phyloP scores from a whole-genome alignment of 352 stramenopile species.

The Pythium aquatile region DNA sequence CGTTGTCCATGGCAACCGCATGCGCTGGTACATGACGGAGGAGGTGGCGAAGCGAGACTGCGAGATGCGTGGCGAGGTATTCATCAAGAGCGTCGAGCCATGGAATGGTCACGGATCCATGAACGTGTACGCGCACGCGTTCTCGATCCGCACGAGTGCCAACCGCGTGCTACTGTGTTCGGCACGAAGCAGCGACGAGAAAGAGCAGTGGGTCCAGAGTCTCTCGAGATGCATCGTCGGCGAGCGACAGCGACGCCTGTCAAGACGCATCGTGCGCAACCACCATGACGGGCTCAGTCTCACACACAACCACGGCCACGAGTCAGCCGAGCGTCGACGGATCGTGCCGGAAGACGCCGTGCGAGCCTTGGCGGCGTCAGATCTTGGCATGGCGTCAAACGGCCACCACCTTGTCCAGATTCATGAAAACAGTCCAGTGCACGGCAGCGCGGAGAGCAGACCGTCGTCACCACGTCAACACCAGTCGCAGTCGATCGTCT shows the following conservation, averaged over 20 bases:
- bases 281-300: conserved; percentile 18
- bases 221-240: conserved; percentile 33
- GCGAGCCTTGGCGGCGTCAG: conserved; percentile 17
- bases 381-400: conserved; percentile 2
- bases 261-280: conserved; percentile 19
- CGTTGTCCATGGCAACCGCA: conserved; percentile 51
- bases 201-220: conserved; percentile 45
- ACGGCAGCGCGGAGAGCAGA: background rate
- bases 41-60: conserved; percentile 47
- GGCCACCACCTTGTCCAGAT: conserved; percentile 4
- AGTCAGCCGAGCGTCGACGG: conserved; percentile 35
- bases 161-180: conserved; percentile 65
- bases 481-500: conserved; percentile 17
- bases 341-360: conserved; percentile 58
- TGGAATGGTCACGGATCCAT: conserved; percentile 63
- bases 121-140: conserved; percentile 52
- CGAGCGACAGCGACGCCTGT: conserved; percentile 25
- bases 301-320: conserved; percentile 16
- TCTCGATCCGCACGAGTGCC: conserved; percentile 56
- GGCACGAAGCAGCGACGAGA: conserved; percentile 39
- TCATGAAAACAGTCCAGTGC: conserved; percentile 8
- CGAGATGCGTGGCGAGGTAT: conserved; percentile 59
- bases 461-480: conserved; percentile 9
- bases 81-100: conserved; percentile 50
- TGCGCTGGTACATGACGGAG: conserved; percentile 68